These are phyloP conservation scores for Penicillium turbatum DNA, from an alignment of 495 filamentous ascomycete genomes.

Conservation along the genomic window DNA sequence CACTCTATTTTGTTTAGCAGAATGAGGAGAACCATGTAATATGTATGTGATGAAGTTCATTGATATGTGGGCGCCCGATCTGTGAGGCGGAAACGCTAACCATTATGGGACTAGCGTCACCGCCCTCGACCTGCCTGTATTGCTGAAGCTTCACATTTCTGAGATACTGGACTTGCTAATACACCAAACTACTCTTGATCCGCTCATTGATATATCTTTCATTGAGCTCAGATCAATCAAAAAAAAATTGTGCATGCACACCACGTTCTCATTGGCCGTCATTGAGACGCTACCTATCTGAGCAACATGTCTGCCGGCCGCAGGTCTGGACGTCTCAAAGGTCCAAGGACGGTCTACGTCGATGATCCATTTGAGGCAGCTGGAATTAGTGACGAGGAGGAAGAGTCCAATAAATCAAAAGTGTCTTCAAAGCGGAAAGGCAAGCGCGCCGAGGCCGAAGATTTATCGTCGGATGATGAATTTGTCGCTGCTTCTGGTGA, in stretches of 20 bases:
- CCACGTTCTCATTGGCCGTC: background rate
- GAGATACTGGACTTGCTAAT: background rate
- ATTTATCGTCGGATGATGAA: constrained; percentile 30
- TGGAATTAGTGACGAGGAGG: constrained; percentile 33
- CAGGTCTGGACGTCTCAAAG: constrained; percentile 37
- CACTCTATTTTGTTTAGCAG: too few relatives aligned
- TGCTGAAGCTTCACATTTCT: constrained; percentile 6
- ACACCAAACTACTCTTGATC: background rate
- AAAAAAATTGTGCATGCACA: background rate
- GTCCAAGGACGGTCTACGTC: constrained; percentile 32
- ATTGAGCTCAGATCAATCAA: background rate
- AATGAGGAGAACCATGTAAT: too few relatives aligned
- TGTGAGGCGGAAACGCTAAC: background rate
- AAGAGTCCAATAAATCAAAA: constrained; percentile 14
- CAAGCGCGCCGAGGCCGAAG: constrained; percentile 17
- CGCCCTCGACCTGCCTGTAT: constrained; percentile 1
- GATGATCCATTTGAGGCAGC: constrained; percentile 33
- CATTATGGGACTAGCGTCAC: background rate
- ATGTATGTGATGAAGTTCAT: background rate
- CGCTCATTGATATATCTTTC: background rate
- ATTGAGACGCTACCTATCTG: background rate
- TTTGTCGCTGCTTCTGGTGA: constrained; percentile 28
- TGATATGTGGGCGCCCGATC: background rate
- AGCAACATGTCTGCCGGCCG: constrained; percentile 31
- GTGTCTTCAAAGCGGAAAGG: constrained; percentile 12